phyloP scores from a whole-genome alignment of 2,329 filamentous ascomycete genomes.

The Corynespora cassiicola region DNA sequence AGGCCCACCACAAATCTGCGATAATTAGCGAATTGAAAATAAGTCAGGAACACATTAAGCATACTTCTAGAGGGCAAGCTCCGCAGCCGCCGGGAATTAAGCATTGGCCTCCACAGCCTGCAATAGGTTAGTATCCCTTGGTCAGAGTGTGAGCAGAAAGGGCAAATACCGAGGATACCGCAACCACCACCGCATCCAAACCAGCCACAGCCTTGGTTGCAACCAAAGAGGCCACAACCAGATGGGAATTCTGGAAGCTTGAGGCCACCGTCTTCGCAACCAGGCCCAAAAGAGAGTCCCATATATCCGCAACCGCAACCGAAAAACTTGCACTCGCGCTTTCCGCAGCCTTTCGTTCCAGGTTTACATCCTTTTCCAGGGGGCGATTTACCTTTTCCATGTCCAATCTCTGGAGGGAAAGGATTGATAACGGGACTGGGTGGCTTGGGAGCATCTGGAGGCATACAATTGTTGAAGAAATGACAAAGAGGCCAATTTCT shows the following conservation, averaged over 20 bases:
- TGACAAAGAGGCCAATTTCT: not conserved
- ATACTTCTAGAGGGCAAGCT: slow-evolving; percentile 19
- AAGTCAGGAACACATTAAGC: no score
- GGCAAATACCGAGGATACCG: not conserved
- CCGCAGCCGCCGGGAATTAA: slow-evolving; percentile 16
- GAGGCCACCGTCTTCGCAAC: slow-evolving; percentile 11
- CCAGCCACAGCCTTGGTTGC: slow-evolving; percentile 17
- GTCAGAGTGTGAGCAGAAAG: not conserved
- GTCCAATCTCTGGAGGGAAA: no score
- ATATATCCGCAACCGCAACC: slow-evolving; percentile 32
- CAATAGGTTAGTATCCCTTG: slow-evolving; percentile 11
- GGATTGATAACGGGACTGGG: no score
- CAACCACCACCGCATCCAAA: slow-evolving; percentile 19
- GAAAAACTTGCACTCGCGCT: slow-evolving; percentile 16
- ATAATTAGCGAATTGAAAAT: no score
- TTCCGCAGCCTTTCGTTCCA: no score
- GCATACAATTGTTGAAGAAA: no score
- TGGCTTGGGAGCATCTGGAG: no score
- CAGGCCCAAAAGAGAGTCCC: slow-evolving; percentile 27
- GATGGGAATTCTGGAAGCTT: slow-evolving; percentile 6
- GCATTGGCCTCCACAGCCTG: slow-evolving; percentile 27
- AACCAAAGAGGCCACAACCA: slow-evolving; percentile 25
- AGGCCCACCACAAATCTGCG: slow-evolving; percentile 17
- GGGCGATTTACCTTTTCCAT: no score
- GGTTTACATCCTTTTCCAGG: no score